Evolutionary conservation across 2,329 filamentous ascomycete genomes (phyloP).

Genomic region (Fusarium staphyleae): DNA sequence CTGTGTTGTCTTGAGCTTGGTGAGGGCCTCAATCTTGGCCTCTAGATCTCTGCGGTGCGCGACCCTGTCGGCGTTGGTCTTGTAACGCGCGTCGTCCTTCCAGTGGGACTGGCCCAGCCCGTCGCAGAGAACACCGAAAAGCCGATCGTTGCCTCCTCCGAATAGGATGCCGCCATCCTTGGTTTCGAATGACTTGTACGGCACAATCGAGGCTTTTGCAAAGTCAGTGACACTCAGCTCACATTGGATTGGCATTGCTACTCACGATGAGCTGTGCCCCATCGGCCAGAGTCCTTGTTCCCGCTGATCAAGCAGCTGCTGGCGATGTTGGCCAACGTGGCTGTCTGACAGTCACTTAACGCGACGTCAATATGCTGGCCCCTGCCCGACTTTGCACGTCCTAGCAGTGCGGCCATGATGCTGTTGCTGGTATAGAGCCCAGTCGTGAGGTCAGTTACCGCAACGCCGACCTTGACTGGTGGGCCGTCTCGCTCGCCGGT

Average conservation of each 20-base stretch:
- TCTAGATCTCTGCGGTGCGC: conserved; percentile 80
- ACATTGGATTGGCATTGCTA: conserved; percentile 9
- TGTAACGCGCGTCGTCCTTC: conserved; percentile 65
- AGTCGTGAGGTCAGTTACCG: conserved; percentile 94
- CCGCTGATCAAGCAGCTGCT: conserved; percentile 90
- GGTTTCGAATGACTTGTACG: conserved; percentile 85
- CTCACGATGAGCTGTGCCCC: conserved; percentile 94
- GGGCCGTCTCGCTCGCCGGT: conserved; percentile 87
- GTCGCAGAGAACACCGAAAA: conserved; percentile 71
- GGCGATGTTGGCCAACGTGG: conserved; percentile 93
- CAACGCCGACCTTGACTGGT: conserved; percentile 96
- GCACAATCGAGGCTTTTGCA: conserved; percentile 89
- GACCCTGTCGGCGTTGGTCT: conserved; percentile 68
- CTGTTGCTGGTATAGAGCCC: conserved; percentile 94
- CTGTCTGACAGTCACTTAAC: conserved; percentile 92
- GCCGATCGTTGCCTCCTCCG: conserved; percentile 74
- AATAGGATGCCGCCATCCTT: conserved; percentile 74
- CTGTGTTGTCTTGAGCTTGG: conserved; percentile 77
- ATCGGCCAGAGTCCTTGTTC: conserved; percentile 84
- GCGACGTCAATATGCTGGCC: conserved; percentile 94
- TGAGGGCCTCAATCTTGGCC: conserved; percentile 77
- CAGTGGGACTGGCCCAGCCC: conserved; percentile 65
- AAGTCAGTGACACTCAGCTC: conserved; percentile 1
- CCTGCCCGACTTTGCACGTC: conserved; percentile 73
- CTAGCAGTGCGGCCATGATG: conserved; percentile 91